Base-by-base conservation (phyloP, 192 early-diverging fungal species). In the Nowakowskiella sp. region DNA sequence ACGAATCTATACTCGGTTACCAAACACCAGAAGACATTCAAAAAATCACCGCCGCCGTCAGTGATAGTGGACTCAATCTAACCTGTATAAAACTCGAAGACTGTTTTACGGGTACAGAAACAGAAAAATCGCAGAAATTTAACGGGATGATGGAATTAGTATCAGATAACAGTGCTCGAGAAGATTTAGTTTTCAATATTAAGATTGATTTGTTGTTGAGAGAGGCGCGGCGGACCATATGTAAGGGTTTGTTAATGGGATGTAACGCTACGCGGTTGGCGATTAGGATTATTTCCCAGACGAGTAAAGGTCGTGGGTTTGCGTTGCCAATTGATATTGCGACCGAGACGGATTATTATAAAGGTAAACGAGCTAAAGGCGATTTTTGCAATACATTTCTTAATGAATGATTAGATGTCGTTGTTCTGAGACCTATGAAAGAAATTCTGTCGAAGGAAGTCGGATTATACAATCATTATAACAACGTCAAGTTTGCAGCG, bases 251-350 rank as follows among this genome's bases (percentile, higher is more conserved):
- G 4, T 62, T 89, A 16, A 59, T 90, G 45, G 93, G 85, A 6
- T 86, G 90, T 60, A 86, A 83, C 28, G 78, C 81, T 5, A 91
- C 90, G 2, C 76, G 86, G 25, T 66, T 90, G 24, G 89, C 91
- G 0, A 78, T 85, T 31, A 80, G 79, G 47, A 78, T 84, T 22
- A 79, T 97, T 31, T 64, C 88, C 4, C 51, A 81, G 31, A 90
- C 87, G 25, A 83, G 86, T 32, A 82, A 85, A 48, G 93, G 93
- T 7, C 84, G 88, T 28, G 93, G 93, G n/a, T 86, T 83, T 51
- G 82, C 78, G 24, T 58, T 94, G 23, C 85, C 90, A 3, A 56
- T 86, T 7, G 89, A 92, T 36, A 80, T 86, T 4, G 74, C 81
- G 0, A 54, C 74, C 5, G 77, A 82, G 42, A 66, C 69, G 6